Percentiles rank a stretch among this genome's conserved stretches.
phyloP scores from a whole-genome alignment of 2,329 filamentous ascomycete genomes.

The Orbilia ellipsospora region DNA sequence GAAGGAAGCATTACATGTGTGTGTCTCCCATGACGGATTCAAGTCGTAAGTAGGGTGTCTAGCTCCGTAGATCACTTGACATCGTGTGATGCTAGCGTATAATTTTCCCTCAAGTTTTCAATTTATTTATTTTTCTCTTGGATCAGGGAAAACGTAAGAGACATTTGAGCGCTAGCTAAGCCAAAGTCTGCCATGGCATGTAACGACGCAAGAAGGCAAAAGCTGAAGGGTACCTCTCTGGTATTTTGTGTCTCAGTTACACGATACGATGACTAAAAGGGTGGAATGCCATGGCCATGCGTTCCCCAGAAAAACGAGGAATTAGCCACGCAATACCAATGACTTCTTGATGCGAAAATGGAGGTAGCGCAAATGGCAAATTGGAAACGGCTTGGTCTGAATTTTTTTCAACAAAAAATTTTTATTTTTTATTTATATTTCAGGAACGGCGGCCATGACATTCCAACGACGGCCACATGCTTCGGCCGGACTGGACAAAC shows the following conservation, averaged over 20 bases:
- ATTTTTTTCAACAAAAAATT: too few species aligned
- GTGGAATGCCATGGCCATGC: slow-evolving; percentile 10
- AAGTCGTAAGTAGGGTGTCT: slow-evolving; percentile 26
- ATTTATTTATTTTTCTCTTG: neutral
- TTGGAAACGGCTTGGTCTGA: neutral
- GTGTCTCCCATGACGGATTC: slow-evolving; percentile 32
- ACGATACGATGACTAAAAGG: slow-evolving; percentile 46
- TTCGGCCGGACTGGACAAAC: neutral
- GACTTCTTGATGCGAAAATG: neutral
- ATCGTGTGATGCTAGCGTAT: slow-evolving; percentile 45
- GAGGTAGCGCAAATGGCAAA: neutral
- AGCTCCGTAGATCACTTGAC: slow-evolving; percentile 47
- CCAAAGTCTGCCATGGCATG: neutral
- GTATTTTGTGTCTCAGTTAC: slow-evolving; percentile 43
- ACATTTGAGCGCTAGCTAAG: neutral
- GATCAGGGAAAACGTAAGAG: neutral
- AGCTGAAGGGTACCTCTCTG: neutral
- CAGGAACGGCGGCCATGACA: slow-evolving; percentile 32
- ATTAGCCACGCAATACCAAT: slow-evolving; percentile 14
- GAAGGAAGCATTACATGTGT: slow-evolving; percentile 4
- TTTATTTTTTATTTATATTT: neutral
- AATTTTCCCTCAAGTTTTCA: too few species aligned
- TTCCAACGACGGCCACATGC: slow-evolving; percentile 28
- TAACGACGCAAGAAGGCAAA: neutral
- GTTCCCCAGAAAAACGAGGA: slow-evolving; percentile 15